Evolutionary conservation across 2,329 filamentous ascomycete genomes (phyloP).

Genomic region (Stromatinia cepivora): DNA sequence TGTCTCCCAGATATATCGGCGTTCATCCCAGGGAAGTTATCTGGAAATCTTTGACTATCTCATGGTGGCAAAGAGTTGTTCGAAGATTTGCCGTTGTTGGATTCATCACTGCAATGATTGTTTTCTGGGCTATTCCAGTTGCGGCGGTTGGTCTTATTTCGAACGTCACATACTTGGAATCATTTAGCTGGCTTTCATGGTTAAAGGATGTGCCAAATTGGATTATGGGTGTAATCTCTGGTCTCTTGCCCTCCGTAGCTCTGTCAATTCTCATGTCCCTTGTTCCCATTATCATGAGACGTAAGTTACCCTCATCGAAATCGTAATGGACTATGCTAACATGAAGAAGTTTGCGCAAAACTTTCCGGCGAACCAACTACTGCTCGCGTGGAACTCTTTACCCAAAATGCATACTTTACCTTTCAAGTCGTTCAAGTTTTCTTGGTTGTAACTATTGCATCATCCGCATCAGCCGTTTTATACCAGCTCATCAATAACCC

Average conservation of each 20-base stretch:
- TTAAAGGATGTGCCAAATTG: slow-evolving; percentile 66
- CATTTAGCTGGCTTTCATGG: slow-evolving; percentile 69
- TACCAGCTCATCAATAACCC: slow-evolving; percentile 65
- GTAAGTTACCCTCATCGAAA: slow-evolving; percentile 48
- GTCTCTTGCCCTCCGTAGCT: slow-evolving; percentile 76
- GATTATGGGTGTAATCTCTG: slow-evolving; percentile 82
- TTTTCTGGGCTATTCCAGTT: slow-evolving; percentile 81
- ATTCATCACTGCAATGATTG: slow-evolving; percentile 75
- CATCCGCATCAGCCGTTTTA: slow-evolving; percentile 72
- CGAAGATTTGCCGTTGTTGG: slow-evolving; percentile 67
- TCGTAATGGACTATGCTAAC: slow-evolving; percentile 25
- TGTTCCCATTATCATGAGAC: slow-evolving; percentile 77
- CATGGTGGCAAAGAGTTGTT: slow-evolving; percentile 82
- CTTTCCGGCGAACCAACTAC: slow-evolving; percentile 76
- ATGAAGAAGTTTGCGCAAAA: slow-evolving; percentile 66
- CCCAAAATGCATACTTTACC: slow-evolving; percentile 87
- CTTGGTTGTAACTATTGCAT: slow-evolving; percentile 79
- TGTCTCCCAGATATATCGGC: slow-evolving; percentile 83
- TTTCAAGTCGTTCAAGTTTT: slow-evolving; percentile 94
- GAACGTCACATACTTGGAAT: slow-evolving; percentile 72
- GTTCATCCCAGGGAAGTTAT: slow-evolving; percentile 80
- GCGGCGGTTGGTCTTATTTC: slow-evolving; percentile 82
- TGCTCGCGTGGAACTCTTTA: slow-evolving; percentile 80
- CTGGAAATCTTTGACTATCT: slow-evolving; percentile 81
- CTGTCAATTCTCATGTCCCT: slow-evolving; percentile 84